phyloP scores from a whole-genome alignment of 176 grass and related monocot species.

The Poa pratensis region DNA sequence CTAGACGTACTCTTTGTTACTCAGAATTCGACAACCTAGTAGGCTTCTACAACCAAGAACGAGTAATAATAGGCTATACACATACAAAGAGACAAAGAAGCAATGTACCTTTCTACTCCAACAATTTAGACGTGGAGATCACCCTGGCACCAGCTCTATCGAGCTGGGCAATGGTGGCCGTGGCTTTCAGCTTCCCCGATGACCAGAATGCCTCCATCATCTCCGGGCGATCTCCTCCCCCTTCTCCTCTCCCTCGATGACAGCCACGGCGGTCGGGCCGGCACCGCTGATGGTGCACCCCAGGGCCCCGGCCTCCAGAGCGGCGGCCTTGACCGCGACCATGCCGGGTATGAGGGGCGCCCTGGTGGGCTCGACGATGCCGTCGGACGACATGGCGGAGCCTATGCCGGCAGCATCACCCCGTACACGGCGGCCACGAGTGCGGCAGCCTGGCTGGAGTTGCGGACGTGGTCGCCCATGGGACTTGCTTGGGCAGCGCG shows the following conservation, averaged over 20 bases:
- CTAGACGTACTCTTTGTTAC: background rate
- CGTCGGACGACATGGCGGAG: background rate
- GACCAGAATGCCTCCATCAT: background rate
- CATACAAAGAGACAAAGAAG: conserved; percentile 8
- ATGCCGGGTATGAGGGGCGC: conserved; percentile 5
- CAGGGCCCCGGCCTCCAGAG: background rate
- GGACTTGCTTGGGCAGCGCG: background rate
- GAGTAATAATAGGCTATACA: background rate
- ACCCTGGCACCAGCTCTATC: background rate
- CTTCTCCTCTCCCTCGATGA: conserved; percentile 2
- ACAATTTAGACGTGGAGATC: background rate
- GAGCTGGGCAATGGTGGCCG: background rate
- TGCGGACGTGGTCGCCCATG: conserved; percentile 3
- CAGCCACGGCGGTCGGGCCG: background rate
- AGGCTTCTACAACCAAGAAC: background rate
- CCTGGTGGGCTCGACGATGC: conserved; percentile 6
- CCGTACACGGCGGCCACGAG: background rate
- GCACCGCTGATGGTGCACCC: background rate
- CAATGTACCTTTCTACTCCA: conserved; percentile 41
- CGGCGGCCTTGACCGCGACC: background rate
- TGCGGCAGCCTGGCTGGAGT: background rate
- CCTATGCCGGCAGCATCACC: background rate
- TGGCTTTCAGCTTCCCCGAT: background rate
- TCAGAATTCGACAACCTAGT: background rate
- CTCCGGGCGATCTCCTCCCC: background rate